Conservation (phyloP, 1,139 yeast species). For the Lodderomyces jiufengensis region DNA sequence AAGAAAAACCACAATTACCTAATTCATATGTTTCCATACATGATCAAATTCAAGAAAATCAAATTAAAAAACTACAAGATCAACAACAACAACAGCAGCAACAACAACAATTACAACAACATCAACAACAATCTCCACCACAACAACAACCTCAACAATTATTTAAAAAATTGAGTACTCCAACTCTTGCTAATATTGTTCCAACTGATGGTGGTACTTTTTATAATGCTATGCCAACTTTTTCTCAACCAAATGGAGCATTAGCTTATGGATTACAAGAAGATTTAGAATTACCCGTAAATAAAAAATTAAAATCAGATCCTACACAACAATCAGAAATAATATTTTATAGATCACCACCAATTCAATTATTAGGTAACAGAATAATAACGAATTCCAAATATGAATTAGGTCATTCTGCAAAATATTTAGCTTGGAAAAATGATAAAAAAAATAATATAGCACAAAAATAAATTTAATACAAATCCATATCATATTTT, state of each 20-base stretch:
- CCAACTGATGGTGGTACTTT: slow-evolving; percentile 19
- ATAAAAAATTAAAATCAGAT: slow-evolving; percentile 22
- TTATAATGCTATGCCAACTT: slow-evolving; percentile 33
- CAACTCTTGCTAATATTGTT: slow-evolving; percentile 20
- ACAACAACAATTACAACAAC: slow-evolving; percentile 14
- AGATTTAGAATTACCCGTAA: slow-evolving; percentile 19
- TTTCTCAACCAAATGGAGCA: slow-evolving; percentile 41
- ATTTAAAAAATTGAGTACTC: slow-evolving; percentile 21
- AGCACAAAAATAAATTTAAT: slow-evolving; percentile 1
- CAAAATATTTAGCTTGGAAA: slow-evolving; percentile 70
- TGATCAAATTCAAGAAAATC: slow-evolving; percentile 16
- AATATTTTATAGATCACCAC: slow-evolving; percentile 82
- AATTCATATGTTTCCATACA: slow-evolving; percentile 17
- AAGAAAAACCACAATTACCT: slow-evolving; percentile 16
- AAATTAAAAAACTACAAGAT: slow-evolving; percentile 19
- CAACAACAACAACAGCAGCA: slow-evolving; percentile 20
- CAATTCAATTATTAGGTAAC: slow-evolving; percentile 49
- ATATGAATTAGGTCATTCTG: slow-evolving; percentile 60
- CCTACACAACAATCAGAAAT: slow-evolving; percentile 33
- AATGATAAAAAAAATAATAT: background rate
- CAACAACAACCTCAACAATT: slow-evolving; percentile 20
- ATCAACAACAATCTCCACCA: slow-evolving; percentile 22
- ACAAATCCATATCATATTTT: background rate
- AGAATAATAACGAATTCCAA: slow-evolving; percentile 35
- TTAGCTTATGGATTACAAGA: slow-evolving; percentile 34